Base-by-base conservation (phyloP, 1,139 yeast species). In the Candida sp. region DNA sequence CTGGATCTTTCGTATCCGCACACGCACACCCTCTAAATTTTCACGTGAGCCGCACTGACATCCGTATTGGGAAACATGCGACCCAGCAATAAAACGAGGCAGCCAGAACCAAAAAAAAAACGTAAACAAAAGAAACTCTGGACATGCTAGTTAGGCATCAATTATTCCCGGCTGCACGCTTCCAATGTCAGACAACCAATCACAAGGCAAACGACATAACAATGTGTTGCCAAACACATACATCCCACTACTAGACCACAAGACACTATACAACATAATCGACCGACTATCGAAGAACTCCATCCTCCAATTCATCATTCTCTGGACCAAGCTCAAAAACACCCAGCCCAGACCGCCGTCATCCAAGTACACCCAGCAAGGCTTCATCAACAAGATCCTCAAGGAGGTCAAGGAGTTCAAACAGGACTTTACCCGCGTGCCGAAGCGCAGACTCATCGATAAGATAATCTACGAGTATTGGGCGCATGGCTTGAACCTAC, bases 401-500 rank as follows among this genome's bases (percentile, higher is more conserved):
- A 58, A 58, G 11, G 62, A 59, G 12, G 65, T 63, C 5, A 60
- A 57, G 43, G 55, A 53, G 4, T 54, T 57, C 52, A 57, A 56
- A 42, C 56, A 40, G 26, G 54, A 49, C 30, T 38, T 50, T 1
- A 46, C 54, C 22, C 65, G 62, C 34, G 50, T 64, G 1, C 63
- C 78, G 9, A 85, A 84, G 58, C 63, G 76, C 42, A 72, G 70
- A 50, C 60, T 85, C 9, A 69, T 85, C 2, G 86, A 84, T 52
- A 68, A 69, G 45, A 69, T 87, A 11, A 55, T 86, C 7, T 73
- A 71, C 38, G 84, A 84, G 33, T 83, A 74, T 60, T 89, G 92
- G 85, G 73, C 81, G 1, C 60, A 70, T 3, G 96, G 96, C 0
- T 66, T 89, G 46, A 88, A 86, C 58, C 66, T 88, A 5, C 73